These are phyloP conservation scores for Barbatosphaeria neglecta DNA, from an alignment of 495 filamentous ascomycete species.

Conservation along the genomic window DNA sequence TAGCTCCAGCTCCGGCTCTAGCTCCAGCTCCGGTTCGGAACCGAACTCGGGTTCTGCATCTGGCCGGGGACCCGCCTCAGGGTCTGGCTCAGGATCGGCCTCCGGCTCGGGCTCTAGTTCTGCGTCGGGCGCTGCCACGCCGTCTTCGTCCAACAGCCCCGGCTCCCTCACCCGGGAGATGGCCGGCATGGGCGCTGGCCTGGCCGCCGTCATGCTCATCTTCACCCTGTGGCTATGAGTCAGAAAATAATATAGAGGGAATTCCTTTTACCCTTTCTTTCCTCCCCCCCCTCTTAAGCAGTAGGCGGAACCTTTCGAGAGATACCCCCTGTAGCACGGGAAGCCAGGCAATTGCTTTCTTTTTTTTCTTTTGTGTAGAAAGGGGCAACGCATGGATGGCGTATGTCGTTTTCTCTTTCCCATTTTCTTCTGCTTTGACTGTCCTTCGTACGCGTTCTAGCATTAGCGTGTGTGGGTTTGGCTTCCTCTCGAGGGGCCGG, in stretches of 20 bases:
- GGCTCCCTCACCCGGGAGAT: conserved; percentile 36
- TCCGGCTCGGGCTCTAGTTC: conserved; percentile 8
- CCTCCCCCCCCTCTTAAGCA: background rate
- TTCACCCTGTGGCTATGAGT: conserved; percentile 40
- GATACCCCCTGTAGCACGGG: no score
- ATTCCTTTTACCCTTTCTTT: background rate
- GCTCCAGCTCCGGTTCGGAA: conserved; percentile 2
- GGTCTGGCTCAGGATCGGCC: background rate
- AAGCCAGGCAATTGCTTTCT: no score
- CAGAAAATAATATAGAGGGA: no score
- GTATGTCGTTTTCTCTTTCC: no score
- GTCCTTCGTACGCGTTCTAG: no score
- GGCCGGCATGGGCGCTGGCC: conserved; percentile 39
- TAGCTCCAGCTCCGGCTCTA: background rate
- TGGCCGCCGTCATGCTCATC: conserved; percentile 42
- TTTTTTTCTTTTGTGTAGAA: background rate
- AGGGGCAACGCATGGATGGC: no score
- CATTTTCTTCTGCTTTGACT: no score
- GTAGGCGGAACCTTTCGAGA: background rate
- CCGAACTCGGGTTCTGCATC: conserved; percentile 5
- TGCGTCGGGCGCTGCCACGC: conserved; percentile 5
- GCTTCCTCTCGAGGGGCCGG: no score
- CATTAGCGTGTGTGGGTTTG: no score
- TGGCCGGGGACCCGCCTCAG: background rate
- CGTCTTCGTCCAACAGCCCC: conserved; percentile 18